Percentiles rank a stretch among this genome's conserved stretches.
Conservation (phyloP, 306 rosid genomes). For the Sicyos baderoa region DNA sequence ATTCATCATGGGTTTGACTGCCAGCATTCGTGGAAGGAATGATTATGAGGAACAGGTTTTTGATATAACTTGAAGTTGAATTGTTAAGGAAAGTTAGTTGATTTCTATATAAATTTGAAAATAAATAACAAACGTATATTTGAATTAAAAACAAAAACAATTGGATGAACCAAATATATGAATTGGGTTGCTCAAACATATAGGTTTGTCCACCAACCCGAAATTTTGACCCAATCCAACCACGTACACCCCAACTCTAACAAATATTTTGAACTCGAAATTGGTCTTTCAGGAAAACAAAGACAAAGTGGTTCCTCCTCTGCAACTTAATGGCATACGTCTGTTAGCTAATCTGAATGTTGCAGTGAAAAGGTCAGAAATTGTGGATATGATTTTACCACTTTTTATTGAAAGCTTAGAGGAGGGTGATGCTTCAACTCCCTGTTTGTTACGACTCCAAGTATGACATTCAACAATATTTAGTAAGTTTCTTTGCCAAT, state of each 20-base stretch:
- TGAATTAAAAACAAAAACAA: too few species aligned
- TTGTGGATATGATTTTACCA: constrained; percentile 83
- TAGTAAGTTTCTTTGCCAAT: not conserved
- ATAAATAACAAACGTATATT: too few species aligned
- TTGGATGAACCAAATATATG: too few species aligned
- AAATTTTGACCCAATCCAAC: too few species aligned
- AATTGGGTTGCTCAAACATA: too few species aligned
- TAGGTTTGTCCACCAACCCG: too few species aligned
- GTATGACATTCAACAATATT: constrained; percentile 35
- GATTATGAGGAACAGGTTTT: constrained; percentile 91
- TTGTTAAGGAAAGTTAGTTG: too few species aligned
- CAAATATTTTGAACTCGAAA: not conserved
- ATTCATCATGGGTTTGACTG: constrained; percentile 86
- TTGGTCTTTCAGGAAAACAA: constrained; percentile 53
- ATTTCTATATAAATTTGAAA: too few species aligned
- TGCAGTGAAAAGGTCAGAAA: constrained; percentile 70
- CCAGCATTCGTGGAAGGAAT: constrained; percentile 88
- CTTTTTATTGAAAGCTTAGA: constrained; percentile 90
- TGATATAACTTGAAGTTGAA: too few species aligned
- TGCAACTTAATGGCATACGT: constrained; percentile 80
- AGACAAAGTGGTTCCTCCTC: constrained; percentile 65
- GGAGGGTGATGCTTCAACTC: constrained; percentile 97
- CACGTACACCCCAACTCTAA: not conserved
- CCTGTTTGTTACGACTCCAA: constrained; percentile 82
- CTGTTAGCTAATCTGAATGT: constrained; percentile 72